Conservation (phyloP, 2,329 filamentous ascomycete genomes). For the Diaporthe amygdali region DNA sequence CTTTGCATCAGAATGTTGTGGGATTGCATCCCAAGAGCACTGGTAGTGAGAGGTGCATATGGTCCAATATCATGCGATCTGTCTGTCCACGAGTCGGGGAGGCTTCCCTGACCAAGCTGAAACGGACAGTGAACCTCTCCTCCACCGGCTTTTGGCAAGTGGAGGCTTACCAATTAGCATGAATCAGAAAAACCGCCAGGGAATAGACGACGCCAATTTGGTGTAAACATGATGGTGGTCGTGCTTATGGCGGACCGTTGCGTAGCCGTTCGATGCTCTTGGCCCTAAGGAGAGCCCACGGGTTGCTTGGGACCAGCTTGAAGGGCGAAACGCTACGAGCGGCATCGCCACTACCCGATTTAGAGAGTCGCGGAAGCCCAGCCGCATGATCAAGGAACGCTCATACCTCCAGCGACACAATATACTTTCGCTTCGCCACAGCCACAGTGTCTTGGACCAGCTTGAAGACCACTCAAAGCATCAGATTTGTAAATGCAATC, state of each 20-base stretch:
- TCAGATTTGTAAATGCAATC: too few species aligned
- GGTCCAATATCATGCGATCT: background rate
- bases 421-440: background rate
- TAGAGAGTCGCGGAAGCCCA: background rate
- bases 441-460: background rate
- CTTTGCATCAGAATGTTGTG: background rate
- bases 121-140: background rate
- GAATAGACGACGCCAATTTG: background rate
- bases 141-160: conserved; percentile 2
- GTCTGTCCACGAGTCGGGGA: background rate
- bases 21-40: background rate
- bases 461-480: background rate
- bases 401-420: background rate
- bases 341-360: background rate
- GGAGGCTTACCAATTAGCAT: conserved; percentile 7
- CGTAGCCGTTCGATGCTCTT: background rate
- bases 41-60: background rate
- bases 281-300: background rate
- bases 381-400: background rate
- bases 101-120: conserved; percentile 7
- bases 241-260: background rate
- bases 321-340: background rate
- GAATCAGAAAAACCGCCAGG: background rate
- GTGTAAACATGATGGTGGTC: background rate
- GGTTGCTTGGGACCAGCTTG: background rate